phyloP scores from a whole-genome alignment of 2,329 filamentous ascomycete species.

The Zalaria obscura region DNA sequence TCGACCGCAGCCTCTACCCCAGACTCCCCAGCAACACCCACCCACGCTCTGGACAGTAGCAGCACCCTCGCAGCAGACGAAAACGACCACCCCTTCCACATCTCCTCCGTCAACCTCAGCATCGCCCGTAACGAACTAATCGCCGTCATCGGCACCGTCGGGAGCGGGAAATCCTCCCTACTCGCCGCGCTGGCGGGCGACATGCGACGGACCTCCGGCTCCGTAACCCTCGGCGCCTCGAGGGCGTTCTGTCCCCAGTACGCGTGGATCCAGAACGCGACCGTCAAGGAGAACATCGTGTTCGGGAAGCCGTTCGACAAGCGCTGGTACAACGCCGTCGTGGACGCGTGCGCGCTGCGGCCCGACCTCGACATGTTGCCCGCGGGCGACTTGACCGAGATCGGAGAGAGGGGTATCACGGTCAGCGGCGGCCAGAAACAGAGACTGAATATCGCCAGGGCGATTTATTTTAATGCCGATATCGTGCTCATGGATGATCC shows the following conservation, averaged over 20 bases:
- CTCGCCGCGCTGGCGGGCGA: constrained; percentile 83
- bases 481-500: constrained; percentile 52
- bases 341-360: constrained; percentile 71
- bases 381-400: constrained; percentile 75
- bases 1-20: background rate
- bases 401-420: constrained; percentile 89
- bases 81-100: constrained; percentile 54
- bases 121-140: constrained; percentile 64
- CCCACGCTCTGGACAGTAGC: constrained; percentile 13
- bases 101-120: constrained; percentile 52
- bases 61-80: constrained; percentile 42
- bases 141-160: constrained; percentile 79
- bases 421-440: constrained; percentile 94
- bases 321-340: constrained; percentile 70
- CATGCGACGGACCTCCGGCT: constrained; percentile 71
- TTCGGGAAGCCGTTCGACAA: constrained; percentile 67
- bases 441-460: constrained; percentile 80
- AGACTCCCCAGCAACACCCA: constrained; percentile 1
- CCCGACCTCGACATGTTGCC: constrained; percentile 90
- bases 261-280: constrained; percentile 93
- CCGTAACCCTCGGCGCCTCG: constrained; percentile 61
- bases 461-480: constrained; percentile 51
- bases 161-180: constrained; percentile 79
- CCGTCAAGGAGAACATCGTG: constrained; percentile 74
- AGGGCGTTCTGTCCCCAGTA: constrained; percentile 92